Percentiles rank a stretch among this genome's conserved stretches.
Conservation (phyloP, 2,329 filamentous ascomycete species). For the Dichotomopilus funicola region DNA sequence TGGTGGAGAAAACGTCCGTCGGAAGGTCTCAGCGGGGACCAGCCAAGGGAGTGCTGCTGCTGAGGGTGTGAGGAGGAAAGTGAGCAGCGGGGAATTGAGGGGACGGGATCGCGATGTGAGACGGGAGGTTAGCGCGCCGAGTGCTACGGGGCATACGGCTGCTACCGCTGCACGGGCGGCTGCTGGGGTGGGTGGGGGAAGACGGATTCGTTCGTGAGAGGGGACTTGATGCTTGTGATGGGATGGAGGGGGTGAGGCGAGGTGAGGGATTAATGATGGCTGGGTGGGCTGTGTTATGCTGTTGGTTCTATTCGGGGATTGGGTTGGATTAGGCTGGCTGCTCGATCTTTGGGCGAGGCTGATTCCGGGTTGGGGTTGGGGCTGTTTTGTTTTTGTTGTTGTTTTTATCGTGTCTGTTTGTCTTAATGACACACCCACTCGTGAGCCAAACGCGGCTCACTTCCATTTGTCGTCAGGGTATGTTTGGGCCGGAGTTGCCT, state of each 20-base stretch:
- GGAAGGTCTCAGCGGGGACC: not conserved
- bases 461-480: not conserved
- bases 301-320: no score
- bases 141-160: not conserved
- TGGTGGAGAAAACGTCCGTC: not conserved
- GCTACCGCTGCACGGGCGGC: not conserved
- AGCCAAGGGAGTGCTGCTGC: not conserved
- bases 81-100: not conserved
- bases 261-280: no score
- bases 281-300: no score
- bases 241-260: no score
- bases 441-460: not conserved
- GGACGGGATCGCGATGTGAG: not conserved
- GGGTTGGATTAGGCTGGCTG: no score
- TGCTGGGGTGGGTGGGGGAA: not conserved
- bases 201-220: not conserved
- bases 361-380: not conserved
- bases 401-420: not conserved
- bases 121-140: constrained; percentile 1
- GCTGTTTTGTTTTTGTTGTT: not conserved
- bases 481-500: not conserved
- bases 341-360: not conserved
- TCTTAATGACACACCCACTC: not conserved
- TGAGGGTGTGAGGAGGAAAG: constrained; percentile 1
- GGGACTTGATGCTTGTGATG: no score